Conservation (phyloP, 2,329 filamentous ascomycete genomes). For the Zymoseptoria brevis region DNA sequence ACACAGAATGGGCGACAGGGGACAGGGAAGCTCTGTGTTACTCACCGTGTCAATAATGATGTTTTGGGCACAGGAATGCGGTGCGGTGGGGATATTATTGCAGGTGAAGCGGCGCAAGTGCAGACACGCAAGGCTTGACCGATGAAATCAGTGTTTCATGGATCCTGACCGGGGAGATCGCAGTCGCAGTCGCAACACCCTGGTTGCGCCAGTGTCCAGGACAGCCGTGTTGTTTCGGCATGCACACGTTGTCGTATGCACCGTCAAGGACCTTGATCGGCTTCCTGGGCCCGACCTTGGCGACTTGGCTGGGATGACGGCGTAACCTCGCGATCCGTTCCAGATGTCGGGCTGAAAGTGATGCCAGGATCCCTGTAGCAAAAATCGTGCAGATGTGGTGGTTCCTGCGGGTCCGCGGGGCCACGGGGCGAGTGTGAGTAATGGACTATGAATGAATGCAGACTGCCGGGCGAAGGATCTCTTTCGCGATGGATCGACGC, state of each 20-base stretch:
- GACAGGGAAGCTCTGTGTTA: conserved; percentile 21
- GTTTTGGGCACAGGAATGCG: neutral
- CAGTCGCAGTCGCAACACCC: neutral
- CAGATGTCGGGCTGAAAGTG: neutral
- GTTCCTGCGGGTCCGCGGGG: neutral
- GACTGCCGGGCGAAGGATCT: neutral
- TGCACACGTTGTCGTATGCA: neutral
- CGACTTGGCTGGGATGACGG: neutral
- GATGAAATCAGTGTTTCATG: neutral
- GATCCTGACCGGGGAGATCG: neutral
- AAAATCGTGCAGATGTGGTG: neutral
- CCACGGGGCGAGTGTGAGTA: neutral
- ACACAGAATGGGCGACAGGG: conserved; percentile 1
- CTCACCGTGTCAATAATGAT: conserved; percentile 9
- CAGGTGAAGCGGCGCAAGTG: neutral
- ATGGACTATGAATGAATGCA: neutral
- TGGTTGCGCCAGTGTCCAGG: neutral
- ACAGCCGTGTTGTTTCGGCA: neutral
- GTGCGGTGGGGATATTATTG: neutral
- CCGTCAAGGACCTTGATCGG: neutral
- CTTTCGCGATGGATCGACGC: neutral
- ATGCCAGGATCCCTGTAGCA: neutral
- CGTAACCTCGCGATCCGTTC: neutral
- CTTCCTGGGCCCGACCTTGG: neutral
- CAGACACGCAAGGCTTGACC: neutral